Evolutionary conservation across 805 yeast species (phyloP).

Genomic region (Hanseniaspora guilliermondii): DNA sequence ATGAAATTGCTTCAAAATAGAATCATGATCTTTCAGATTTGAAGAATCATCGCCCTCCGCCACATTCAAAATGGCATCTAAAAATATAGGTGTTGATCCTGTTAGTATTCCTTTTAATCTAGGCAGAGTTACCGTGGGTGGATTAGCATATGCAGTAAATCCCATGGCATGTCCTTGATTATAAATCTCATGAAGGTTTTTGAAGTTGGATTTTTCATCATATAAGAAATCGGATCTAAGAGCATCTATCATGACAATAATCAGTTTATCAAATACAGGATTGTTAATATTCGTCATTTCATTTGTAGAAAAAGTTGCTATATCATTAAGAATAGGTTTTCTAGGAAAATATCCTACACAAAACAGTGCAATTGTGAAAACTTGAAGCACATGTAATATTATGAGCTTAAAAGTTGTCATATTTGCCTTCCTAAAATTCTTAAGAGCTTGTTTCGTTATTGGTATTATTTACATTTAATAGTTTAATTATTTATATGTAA

Average conservation of each 20-base stretch:
- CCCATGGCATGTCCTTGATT: conserved; percentile 64
- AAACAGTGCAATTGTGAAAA: conserved; percentile 49
- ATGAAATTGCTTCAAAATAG: conserved; percentile 67
- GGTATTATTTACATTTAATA: too few relatives aligned
- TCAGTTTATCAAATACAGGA: conserved; percentile 50
- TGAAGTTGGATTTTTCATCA: conserved; percentile 52
- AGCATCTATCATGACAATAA: conserved; percentile 86
- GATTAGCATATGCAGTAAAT: conserved; percentile 81
- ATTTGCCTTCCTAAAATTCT: too few relatives aligned
- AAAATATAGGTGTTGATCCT: conserved; percentile 85
- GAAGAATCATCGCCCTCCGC: conserved; percentile 77
- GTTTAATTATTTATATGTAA: too few relatives aligned
- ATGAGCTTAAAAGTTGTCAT: background rate
- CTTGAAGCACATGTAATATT: conserved; percentile 26
- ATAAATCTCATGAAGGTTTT: conserved; percentile 51
- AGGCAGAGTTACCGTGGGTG: conserved; percentile 95
- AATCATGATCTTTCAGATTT: conserved; percentile 60
- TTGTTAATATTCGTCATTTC: conserved; percentile 18
- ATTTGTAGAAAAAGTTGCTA: conserved; percentile 29
- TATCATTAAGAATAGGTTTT: conserved; percentile 63
- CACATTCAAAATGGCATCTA: conserved; percentile 86
- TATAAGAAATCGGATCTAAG: conserved; percentile 79
- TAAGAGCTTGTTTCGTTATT: too few relatives aligned
- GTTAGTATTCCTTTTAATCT: conserved; percentile 86
- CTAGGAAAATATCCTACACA: conserved; percentile 83